phyloP scores from a whole-genome alignment of 768 basidiomycete species.

The Phlegmacium glaucopus region DNA sequence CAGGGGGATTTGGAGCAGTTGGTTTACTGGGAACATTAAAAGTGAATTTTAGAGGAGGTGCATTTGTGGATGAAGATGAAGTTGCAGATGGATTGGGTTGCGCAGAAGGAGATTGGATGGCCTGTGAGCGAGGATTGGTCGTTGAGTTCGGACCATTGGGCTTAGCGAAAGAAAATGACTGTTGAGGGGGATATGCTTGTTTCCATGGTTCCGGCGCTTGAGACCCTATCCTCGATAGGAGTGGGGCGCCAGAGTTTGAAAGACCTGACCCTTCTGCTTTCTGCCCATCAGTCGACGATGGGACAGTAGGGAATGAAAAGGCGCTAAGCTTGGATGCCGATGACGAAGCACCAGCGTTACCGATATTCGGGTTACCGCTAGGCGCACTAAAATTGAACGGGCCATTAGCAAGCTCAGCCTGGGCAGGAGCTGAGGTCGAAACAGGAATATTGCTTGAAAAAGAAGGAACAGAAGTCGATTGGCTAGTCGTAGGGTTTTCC shows the following conservation, averaged over 20 bases:
- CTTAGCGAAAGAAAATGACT: background rate
- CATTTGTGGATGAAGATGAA: slow-evolving; percentile 8
- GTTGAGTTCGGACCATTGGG: background rate
- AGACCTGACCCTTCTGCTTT: too few species aligned
- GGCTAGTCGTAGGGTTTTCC: background rate
- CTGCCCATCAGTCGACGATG: background rate
- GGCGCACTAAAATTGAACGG: too few species aligned
- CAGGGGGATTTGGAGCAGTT: background rate
- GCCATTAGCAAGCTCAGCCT: too few species aligned
- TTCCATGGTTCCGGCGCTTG: background rate
- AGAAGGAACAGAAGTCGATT: background rate
- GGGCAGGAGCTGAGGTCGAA: background rate
- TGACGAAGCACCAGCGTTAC: background rate
- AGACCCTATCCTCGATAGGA: background rate
- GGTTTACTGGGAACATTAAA: slow-evolving; percentile 8
- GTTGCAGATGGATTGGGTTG: slow-evolving; percentile 7
- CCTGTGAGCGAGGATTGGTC: too few species aligned
- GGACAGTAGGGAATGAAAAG: background rate
- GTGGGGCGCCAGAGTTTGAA: background rate
- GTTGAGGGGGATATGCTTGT: background rate
- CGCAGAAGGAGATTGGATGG: background rate
- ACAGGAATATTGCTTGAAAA: slow-evolving; percentile 8
- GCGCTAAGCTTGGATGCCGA: background rate
- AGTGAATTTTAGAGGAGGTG: slow-evolving; percentile 14
- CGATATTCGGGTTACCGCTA: too few species aligned